Evolutionary conservation across 2,329 filamentous ascomycete genomes (phyloP).

Genomic region (Diaporthe longicolla): DNA sequence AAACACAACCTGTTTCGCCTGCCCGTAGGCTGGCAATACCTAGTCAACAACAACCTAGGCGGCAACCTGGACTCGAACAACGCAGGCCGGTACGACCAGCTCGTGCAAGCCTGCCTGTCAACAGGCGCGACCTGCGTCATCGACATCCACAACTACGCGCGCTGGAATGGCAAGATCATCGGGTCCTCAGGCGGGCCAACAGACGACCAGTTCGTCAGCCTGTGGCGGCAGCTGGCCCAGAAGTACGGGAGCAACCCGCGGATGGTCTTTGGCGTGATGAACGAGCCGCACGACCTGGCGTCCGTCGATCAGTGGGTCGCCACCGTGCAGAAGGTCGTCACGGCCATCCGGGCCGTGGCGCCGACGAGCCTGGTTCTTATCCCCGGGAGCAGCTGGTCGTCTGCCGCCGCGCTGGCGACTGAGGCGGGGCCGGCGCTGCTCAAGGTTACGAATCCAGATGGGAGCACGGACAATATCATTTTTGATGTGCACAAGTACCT

Average conservation of each 20-base stretch:
- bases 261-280: conserved; percentile 76
- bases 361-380: conserved; percentile 72
- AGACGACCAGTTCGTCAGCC: conserved; percentile 66
- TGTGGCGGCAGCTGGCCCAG: conserved; percentile 70
- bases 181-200: conserved; percentile 70
- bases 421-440: conserved; percentile 66
- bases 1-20: conserved; percentile 70
- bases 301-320: conserved; percentile 68
- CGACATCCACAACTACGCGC: conserved; percentile 57
- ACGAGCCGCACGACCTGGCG: conserved; percentile 71
- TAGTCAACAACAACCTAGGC: conserved; percentile 59
- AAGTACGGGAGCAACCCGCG: conserved; percentile 68
- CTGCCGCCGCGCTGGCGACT: conserved; percentile 62
- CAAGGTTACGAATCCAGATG: conserved; percentile 70
- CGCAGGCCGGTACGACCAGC: conserved; percentile 60
- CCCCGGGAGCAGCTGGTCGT: conserved; percentile 72
- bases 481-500: conserved; percentile 75
- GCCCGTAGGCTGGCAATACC: conserved; percentile 67
- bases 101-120: conserved; percentile 64
- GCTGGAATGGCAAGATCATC: conserved; percentile 74
- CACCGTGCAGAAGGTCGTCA: conserved; percentile 74
- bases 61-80: conserved; percentile 59
- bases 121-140: conserved; percentile 65
- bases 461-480: conserved; percentile 65
- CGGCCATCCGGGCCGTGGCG: conserved; percentile 76